These are phyloP conservation scores for Suillus tomentosus DNA, from an alignment of 768 basidiomycete species.

Conservation along the genomic window DNA sequence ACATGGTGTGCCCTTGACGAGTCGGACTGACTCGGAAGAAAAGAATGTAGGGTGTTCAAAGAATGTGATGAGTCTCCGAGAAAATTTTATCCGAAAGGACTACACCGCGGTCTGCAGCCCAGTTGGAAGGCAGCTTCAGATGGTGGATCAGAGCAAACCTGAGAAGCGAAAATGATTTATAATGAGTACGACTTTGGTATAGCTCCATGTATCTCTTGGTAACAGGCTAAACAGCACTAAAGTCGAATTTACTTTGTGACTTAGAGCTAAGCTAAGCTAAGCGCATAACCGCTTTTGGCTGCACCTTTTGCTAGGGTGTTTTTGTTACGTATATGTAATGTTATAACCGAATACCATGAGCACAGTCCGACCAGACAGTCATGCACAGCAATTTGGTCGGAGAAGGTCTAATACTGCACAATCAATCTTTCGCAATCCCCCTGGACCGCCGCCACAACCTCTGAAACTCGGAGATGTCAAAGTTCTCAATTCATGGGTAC, in stretches of 20 bases:
- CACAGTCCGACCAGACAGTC: conserved; percentile 65
- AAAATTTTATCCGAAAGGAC: not conserved
- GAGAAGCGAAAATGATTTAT: not conserved
- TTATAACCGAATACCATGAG: conserved; percentile 43
- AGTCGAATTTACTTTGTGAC: not conserved
- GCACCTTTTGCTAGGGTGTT: not conserved
- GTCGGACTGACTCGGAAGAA: not conserved
- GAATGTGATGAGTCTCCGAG: not conserved
- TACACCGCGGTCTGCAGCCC: not conserved
- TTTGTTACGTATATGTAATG: not conserved
- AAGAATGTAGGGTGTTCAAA: not conserved
- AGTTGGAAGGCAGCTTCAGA: not conserved
- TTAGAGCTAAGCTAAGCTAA: not conserved
- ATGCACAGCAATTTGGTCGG: conserved; percentile 51
- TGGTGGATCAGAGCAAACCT: not conserved
- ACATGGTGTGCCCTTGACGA: not conserved
- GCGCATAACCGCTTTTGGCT: conserved; percentile 1
- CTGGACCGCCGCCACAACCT: conserved; percentile 39
- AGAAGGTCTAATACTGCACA: conserved; percentile 77
- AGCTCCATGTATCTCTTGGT: not conserved
- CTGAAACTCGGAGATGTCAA: conserved; percentile 65
- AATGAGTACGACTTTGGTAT: not conserved
- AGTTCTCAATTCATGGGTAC: conserved; percentile 72
- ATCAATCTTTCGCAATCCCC: conserved; percentile 52
- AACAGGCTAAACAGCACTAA: not conserved